Evolutionary conservation across 139 green algal genomes (phyloP).

Genomic region (Haematococcus sp.): DNA sequence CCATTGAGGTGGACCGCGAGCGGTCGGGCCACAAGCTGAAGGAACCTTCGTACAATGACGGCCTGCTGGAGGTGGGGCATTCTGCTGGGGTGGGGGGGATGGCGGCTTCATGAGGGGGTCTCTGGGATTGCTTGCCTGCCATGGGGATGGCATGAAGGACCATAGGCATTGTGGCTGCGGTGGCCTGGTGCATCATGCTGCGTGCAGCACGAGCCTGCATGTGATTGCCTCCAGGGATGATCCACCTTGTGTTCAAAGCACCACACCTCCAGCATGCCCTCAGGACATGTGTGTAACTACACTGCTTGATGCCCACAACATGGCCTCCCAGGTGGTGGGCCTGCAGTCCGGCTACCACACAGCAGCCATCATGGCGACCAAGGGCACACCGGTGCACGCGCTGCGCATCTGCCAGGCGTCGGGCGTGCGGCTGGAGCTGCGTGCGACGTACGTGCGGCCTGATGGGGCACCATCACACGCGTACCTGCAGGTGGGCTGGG

Average conservation of each 20-base stretch:
- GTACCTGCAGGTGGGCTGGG: slow-evolving; percentile 32
- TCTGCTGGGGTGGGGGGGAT: too few species aligned
- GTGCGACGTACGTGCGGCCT: slow-evolving; percentile 18
- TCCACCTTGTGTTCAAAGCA: too few species aligned
- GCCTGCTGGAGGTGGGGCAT: slow-evolving; percentile 73
- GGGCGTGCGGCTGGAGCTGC: slow-evolving; percentile 55
- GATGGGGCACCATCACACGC: slow-evolving; percentile 34
- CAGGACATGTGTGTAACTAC: too few species aligned
- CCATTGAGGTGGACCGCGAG: background rate
- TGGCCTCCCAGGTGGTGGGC: slow-evolving; percentile 59
- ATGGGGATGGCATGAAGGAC: background rate
- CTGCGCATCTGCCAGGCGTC: slow-evolving; percentile 68
- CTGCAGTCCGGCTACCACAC: slow-evolving; percentile 73
- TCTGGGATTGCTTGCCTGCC: too few species aligned
- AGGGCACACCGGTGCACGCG: slow-evolving; percentile 56
- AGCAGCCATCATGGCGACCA: slow-evolving; percentile 63
- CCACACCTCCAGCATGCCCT: too few species aligned
- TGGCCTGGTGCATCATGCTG: background rate
- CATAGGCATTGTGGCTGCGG: background rate
- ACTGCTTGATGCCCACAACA: too few species aligned
- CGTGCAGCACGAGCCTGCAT: too few species aligned
- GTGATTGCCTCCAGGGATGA: too few species aligned
- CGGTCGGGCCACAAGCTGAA: background rate
- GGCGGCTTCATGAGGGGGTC: too few species aligned
- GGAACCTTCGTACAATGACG: slow-evolving; percentile 65